Percentiles rank a stretch among this genome's conserved stretches.
Evolutionary conservation across 1,284 basidiomycete species (phyloP).

Genomic region (Coniferiporia weirii): DNA sequence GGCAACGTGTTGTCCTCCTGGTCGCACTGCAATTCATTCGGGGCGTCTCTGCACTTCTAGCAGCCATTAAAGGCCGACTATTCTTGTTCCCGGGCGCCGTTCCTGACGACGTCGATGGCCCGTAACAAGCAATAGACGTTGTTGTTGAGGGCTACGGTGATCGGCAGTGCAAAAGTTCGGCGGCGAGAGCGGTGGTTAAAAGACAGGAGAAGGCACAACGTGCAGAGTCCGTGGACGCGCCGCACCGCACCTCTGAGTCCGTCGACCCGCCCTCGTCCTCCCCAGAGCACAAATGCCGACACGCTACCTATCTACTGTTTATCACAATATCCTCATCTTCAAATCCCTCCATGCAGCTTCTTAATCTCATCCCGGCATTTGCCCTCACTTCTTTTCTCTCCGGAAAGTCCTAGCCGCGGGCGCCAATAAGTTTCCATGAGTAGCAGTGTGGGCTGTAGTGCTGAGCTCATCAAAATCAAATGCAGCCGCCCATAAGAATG

Average conservation of each 20-base stretch:
- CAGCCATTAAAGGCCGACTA: neutral
- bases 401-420: neutral
- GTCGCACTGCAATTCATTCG: constrained; percentile 8
- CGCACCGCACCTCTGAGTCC: no score
- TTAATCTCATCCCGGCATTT: neutral
- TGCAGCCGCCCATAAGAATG: no score
- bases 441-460: no score
- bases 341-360: neutral
- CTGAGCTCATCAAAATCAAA: no score
- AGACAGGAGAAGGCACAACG: neutral
- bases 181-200: neutral
- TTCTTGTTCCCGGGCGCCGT: neutral
- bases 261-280: no score
- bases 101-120: neutral
- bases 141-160: neutral
- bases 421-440: neutral
- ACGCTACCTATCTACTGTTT: neutral
- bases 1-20: constrained; percentile 14
- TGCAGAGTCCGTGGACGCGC: neutral
- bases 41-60: neutral
- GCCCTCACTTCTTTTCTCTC: neutral
- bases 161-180: neutral
- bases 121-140: neutral
- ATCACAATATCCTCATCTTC: neutral
- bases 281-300: neutral